Conservation (phyloP, 2,329 filamentous ascomycete species). For the Chrysosporium queenslandicum region DNA sequence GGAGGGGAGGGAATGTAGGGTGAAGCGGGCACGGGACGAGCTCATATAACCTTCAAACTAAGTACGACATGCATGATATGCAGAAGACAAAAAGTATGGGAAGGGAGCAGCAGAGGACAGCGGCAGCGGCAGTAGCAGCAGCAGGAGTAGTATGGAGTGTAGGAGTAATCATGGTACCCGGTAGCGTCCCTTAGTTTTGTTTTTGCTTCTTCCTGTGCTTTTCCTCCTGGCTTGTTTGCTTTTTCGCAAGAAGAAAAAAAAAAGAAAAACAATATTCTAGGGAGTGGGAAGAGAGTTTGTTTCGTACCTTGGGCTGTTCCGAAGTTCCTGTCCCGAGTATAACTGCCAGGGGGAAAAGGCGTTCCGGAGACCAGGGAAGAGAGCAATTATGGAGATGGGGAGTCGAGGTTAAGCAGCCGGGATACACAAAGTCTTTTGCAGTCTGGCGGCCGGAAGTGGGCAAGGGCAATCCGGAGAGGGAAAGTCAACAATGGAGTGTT, state of each 20-base stretch:
- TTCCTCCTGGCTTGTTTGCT: neutral
- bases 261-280: neutral
- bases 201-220: neutral
- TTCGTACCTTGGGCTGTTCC: slow-evolving; percentile 4
- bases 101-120: no score
- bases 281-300: slow-evolving; percentile 3
- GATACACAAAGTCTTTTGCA: no score
- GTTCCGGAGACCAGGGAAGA: slow-evolving; percentile 3
- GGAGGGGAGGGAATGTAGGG: slow-evolving; percentile 6
- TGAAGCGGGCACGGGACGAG: slow-evolving; percentile 11
- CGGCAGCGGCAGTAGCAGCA: neutral
- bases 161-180: no score
- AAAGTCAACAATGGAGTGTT: no score
- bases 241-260: no score
- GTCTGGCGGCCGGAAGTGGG: no score
- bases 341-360: neutral
- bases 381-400: neutral
- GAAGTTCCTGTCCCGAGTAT: neutral
- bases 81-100: neutral
- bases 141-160: no score
- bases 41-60: slow-evolving; percentile 13
- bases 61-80: slow-evolving; percentile 9
- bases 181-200: neutral
- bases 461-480: no score
- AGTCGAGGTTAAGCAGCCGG: neutral